Conservation (phyloP, 768 basidiomycete species). For the Auriscalpium vulgare region DNA sequence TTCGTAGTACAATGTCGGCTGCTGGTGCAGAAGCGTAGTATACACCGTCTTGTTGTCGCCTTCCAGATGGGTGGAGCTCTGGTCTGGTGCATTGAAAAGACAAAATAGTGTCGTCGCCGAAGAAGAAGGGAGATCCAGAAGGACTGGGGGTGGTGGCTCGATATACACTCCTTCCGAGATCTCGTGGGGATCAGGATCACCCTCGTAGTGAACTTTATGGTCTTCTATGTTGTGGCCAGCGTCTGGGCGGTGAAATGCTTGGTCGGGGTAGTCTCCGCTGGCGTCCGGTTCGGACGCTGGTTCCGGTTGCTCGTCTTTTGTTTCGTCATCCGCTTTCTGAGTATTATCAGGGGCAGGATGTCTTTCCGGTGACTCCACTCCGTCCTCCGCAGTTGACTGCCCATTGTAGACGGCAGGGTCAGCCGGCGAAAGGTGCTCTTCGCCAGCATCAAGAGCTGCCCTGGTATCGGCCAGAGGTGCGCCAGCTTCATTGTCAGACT, state of each 20-base stretch:
- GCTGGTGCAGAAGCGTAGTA: conserved; percentile 49
- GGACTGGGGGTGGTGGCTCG: conserved; percentile 65
- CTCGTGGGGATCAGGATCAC: conserved; percentile 9
- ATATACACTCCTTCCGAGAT: conserved; percentile 49
- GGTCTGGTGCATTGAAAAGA: conserved; percentile 13
- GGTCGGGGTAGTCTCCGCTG: no score
- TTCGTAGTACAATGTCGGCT: conserved; percentile 72
- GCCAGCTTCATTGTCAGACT: no score
- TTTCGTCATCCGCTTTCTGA: no score
- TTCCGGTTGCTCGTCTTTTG: no score
- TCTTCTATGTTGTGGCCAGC: neutral
- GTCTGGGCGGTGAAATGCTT: neutral
- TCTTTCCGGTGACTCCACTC: no score
- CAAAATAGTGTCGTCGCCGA: conserved; percentile 27
- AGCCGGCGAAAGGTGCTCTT: no score
- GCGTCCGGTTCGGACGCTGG: no score
- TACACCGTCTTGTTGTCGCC: conserved; percentile 12
- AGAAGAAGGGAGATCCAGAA: conserved; percentile 37
- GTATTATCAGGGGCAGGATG: no score
- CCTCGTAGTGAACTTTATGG: conserved; percentile 1
- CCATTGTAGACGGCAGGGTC: no score
- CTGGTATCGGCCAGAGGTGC: no score
- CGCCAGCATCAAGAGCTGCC: no score
- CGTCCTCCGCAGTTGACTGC: no score
- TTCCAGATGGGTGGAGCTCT: conserved; percentile 2